Base-by-base conservation (phyloP, 345 rosid species). In the Eucalyptus dawsonii region DNA sequence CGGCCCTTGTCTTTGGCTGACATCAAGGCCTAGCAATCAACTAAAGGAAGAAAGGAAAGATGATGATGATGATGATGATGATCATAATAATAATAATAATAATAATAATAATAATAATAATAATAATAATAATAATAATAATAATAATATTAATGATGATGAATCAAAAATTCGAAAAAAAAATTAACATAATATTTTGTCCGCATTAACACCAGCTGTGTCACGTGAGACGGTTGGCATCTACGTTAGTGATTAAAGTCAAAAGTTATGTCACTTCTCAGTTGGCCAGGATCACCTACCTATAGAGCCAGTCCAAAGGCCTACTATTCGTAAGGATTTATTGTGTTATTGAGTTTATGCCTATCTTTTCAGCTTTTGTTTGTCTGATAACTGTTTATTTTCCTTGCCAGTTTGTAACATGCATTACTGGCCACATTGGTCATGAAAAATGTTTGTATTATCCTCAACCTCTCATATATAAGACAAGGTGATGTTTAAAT, bases 201-300 rank as follows among this genome's bases (percentile, higher is more conserved):
- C 13, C 12, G 4, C 6, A 2, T 56, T 8, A 56, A 4, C 2
- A 0, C 25, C 12, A 8, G 3, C 27, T 1, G 5, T 22, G 27
- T 4, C 27, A 54, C 0, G 1, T 56, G 27, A 21, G 12, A 4
- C 12, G 1, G 6, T 24, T 1, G 27, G 5, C 22, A 9, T 22
- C 2, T 22, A 56, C 12, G 3, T 56, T 1, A 22, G 6, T 9
- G 60, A 54, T 54, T 17, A 72, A 10, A 5, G 14, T 72, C 25
- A 19, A 72, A 17, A 72, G 25, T 9, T 9, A 37, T 34, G 37
- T 17, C 45, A 44, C 45, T 44, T 44, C 45, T 44, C 44, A 42
- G 44, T 42, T 42, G 44, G 44, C 44, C 44, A 42, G 2, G 44
- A 42, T 42, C 44, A 42, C 44, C 44, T 42, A 8, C 7, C 44